Conservation (phyloP, 2,329 filamentous ascomycete species). For the Cordyceps fumosorosea region DNA sequence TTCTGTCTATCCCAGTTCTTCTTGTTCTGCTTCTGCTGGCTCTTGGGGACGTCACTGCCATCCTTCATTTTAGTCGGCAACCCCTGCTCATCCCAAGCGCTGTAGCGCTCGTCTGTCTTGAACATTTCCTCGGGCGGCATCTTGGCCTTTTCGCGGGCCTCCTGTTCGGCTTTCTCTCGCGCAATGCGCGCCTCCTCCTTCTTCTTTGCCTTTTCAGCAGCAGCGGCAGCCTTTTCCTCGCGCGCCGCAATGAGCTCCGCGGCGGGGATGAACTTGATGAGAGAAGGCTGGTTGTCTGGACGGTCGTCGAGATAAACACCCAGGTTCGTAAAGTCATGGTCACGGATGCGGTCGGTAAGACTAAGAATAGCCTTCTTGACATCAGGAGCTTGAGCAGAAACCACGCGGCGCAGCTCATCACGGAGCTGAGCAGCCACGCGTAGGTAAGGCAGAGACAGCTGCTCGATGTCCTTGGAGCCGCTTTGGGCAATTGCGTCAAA, state of each 20-base stretch:
- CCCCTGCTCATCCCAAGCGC: constrained; percentile 76
- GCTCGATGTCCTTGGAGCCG: constrained; percentile 45
- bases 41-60: constrained; percentile 76
- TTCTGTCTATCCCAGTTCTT: constrained; percentile 91
- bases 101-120: constrained; percentile 52
- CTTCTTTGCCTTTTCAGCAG: constrained; percentile 52
- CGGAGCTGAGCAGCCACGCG: constrained; percentile 50
- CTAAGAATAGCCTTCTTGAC: constrained; percentile 66
- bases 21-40: constrained; percentile 69
- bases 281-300: constrained; percentile 55
- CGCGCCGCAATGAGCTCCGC: constrained; percentile 50
- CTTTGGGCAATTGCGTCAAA: constrained; percentile 38
- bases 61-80: constrained; percentile 71
- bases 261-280: constrained; percentile 61
- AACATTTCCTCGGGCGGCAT: constrained; percentile 50
- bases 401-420: constrained; percentile 54
- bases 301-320: constrained; percentile 87
- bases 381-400: constrained; percentile 36
- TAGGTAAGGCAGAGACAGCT: constrained; percentile 49
- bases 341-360: constrained; percentile 74
- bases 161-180: constrained; percentile 43
- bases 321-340: constrained; percentile 72
- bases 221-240: constrained; percentile 53
- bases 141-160: constrained; percentile 53
- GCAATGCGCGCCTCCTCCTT: constrained; percentile 50